Percentiles rank a stretch among this genome's conserved stretches.
Evolutionary conservation across 257 asterid species (phyloP).

Genomic region (Perilla frutescens): DNA sequence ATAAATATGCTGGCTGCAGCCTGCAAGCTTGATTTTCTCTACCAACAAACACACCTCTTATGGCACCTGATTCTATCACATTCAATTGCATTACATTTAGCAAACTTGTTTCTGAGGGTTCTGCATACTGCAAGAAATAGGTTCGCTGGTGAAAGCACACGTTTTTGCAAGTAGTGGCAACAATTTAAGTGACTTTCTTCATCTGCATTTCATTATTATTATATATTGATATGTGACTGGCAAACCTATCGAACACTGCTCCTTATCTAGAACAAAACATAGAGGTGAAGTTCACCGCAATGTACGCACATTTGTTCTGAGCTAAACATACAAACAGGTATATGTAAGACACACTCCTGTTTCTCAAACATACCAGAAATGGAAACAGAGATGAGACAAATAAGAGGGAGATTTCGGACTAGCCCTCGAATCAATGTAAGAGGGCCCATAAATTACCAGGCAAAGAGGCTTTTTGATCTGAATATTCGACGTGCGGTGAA

Average conservation of each 20-base stretch:
- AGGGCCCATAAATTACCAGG: slow-evolving; percentile 60
- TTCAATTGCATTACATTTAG: slow-evolving; percentile 10
- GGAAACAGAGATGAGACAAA: slow-evolving; percentile 13
- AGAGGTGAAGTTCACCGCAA: slow-evolving; percentile 18
- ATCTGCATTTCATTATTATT: neutral
- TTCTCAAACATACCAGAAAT: slow-evolving; percentile 22
- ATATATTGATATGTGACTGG: neutral
- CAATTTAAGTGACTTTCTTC: slow-evolving; percentile 1
- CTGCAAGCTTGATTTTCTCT: neutral
- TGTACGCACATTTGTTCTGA: neutral
- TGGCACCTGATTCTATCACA: neutral
- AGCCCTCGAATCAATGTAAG: slow-evolving; percentile 5
- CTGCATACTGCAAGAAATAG: neutral
- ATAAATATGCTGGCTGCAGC: too few species aligned
- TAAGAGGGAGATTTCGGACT: neutral
- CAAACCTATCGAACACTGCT: neutral
- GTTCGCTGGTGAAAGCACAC: neutral
- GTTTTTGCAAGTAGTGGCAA: neutral
- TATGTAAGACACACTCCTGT: neutral
- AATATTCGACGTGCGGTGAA: slow-evolving; percentile 77
- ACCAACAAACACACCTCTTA: neutral
- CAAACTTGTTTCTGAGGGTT: neutral
- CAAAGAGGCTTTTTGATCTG: slow-evolving; percentile 92
- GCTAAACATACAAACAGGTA: slow-evolving; percentile 27
- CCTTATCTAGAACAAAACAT: slow-evolving; percentile 6